A percentile compares a stretch with the other conserved stretches of the same genome.
These are phyloP conservation scores for Zangia roseola DNA, from an alignment of 768 basidiomycete species.

Conservation along the genomic window DNA sequence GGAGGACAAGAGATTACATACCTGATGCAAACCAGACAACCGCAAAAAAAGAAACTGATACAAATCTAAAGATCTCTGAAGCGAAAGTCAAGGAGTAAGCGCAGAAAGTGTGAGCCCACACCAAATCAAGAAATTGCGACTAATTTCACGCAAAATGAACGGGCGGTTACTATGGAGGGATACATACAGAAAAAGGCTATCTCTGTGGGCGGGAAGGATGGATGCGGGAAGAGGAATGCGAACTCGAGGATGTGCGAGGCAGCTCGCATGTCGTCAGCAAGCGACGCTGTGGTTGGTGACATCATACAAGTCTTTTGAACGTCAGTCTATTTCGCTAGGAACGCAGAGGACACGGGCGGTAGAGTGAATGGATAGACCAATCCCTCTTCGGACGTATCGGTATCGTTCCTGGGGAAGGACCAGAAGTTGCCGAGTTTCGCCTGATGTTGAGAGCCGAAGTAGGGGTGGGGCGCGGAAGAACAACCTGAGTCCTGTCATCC, in stretches of 20 bases:
- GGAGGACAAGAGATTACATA: too few relatives aligned
- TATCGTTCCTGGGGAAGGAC: too few relatives aligned
- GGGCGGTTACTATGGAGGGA: background rate
- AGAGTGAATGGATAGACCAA: conserved; percentile 7
- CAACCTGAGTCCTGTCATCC: too few relatives aligned
- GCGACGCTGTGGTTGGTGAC: background rate
- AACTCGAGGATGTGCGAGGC: background rate
- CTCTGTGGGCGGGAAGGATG: background rate
- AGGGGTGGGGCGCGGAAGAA: background rate
- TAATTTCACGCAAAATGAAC: too few relatives aligned
- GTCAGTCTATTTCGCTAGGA: background rate
- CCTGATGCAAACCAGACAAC: too few relatives aligned
- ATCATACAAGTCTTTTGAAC: background rate
- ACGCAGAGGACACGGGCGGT: background rate
- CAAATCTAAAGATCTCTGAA: too few relatives aligned
- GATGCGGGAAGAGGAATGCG: conserved; percentile 3
- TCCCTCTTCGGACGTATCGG: conserved; percentile 4
- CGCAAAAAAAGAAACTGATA: too few relatives aligned
- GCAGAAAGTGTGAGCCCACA: too few relatives aligned
- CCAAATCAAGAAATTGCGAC: too few relatives aligned
- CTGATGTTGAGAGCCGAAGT: background rate
- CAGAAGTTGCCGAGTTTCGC: background rate
- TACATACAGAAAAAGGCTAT: conserved; percentile 1
- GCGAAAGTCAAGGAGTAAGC: too few relatives aligned
- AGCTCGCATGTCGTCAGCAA: background rate